Percentiles rank a stretch among this genome's conserved stretches.
These are phyloP conservation scores for Pythium sp. DNA, from an alignment of 352 stramenopile species.

Conservation along the genomic window DNA sequence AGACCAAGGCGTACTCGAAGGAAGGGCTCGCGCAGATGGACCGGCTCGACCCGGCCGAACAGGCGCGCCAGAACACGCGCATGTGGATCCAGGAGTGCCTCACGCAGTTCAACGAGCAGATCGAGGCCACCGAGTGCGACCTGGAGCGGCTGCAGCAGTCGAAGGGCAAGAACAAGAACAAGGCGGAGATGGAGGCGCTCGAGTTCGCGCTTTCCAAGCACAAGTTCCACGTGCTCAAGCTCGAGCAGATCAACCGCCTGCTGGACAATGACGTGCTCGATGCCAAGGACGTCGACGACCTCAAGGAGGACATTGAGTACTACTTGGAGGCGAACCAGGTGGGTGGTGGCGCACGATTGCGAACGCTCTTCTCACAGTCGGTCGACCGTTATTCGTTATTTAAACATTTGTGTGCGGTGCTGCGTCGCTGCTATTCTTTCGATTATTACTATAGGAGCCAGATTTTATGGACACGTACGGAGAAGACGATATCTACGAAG, in stretches of 20 bases:
- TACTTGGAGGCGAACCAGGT: conserved; percentile 94
- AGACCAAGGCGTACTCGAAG: conserved; percentile 99
- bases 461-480: conserved; percentile 92
- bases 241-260: conserved; percentile 97
- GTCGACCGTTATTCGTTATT: background rate
- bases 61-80: conserved; percentile 75
- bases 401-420: background rate
- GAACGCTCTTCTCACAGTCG: background rate
- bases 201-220: conserved; percentile 91
- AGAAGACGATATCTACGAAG: conserved; percentile 95
- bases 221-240: conserved; percentile 97
- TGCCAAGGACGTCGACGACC: conserved; percentile 90
- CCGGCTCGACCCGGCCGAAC: conserved; percentile 88
- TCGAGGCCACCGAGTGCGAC: conserved; percentile 80
- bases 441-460: conserved; percentile 51
- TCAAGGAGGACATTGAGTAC: conserved; percentile 98
- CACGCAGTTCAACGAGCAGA: conserved; percentile 88
- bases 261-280: conserved; percentile 96
- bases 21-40: conserved; percentile 95
- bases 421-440: background rate
- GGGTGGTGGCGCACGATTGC: background rate
- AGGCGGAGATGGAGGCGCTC: conserved; percentile 88
- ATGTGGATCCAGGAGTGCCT: conserved; percentile 83
- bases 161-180: conserved; percentile 96
- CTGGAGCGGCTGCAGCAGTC: conserved; percentile 73